Evolutionary conservation across 345 rosid genomes (phyloP).

Genomic region (Euphorbia lathyris): DNA sequence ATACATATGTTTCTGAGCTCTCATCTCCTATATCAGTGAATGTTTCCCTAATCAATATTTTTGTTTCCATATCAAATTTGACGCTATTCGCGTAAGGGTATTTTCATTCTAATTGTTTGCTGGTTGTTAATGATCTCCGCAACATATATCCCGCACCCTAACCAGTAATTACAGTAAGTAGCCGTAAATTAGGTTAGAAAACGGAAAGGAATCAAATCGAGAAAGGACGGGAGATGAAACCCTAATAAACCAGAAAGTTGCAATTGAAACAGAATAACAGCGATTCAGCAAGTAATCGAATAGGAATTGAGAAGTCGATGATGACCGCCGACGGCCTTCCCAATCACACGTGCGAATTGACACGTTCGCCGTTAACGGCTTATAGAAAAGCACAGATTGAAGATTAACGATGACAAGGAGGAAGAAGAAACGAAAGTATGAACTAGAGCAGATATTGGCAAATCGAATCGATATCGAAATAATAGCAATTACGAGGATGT

Average conservation of each 20-base stretch:
- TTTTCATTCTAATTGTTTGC: too few relatives aligned
- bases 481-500: too few relatives aligned
- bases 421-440: too few relatives aligned
- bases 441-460: too few relatives aligned
- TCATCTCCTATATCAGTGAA: background rate
- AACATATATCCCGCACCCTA: too few relatives aligned
- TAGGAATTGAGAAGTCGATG: background rate
- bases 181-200: slow-evolving; percentile 8
- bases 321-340: slow-evolving; percentile 16
- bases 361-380: background rate
- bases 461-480: slow-evolving; percentile 1
- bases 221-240: background rate
- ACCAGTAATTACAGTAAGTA: slow-evolving; percentile 7
- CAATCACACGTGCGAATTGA: slow-evolving; percentile 20
- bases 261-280: background rate
- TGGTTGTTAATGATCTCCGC: too few relatives aligned
- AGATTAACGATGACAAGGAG: slow-evolving; percentile 3
- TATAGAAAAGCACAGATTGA: background rate
- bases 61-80: too few relatives aligned
- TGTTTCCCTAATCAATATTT: too few relatives aligned
- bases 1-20: slow-evolving; percentile 1
- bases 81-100: too few relatives aligned
- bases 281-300: background rate
- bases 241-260: slow-evolving; percentile 20
- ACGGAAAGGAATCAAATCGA: background rate